Percentiles rank a stretch among this genome's conserved stretches.
Evolutionary conservation across 495 filamentous ascomycete genomes (phyloP).

Genomic region (Hypomontagnella monticulosa): DNA sequence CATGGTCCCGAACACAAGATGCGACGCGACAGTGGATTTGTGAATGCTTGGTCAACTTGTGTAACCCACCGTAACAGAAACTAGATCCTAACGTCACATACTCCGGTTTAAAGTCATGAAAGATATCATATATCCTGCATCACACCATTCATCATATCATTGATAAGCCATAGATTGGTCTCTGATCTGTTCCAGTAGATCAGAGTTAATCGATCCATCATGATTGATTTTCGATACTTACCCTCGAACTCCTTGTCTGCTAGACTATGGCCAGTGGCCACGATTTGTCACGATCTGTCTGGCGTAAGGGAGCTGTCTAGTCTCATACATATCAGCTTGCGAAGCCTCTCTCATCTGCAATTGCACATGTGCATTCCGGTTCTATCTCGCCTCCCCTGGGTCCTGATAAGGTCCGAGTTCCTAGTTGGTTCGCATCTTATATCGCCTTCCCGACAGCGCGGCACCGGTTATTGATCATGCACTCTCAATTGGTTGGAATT

Average conservation of each 20-base stretch:
- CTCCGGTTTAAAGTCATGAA: slow-evolving; percentile 1
- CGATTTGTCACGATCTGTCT: background rate
- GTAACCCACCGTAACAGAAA: slow-evolving; percentile 1
- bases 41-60: slow-evolving; percentile 2
- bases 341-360: background rate
- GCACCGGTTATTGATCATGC: background rate
- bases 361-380: no score
- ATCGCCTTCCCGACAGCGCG: slow-evolving; percentile 19
- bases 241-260: background rate
- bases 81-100: slow-evolving; percentile 17
- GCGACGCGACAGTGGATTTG: slow-evolving; percentile 2
- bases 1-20: slow-evolving; percentile 7
- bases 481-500: slow-evolving; percentile 12
- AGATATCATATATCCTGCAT: slow-evolving; percentile 16
- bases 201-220: background rate
- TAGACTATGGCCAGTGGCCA: background rate
- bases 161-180: background rate
- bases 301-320: background rate
- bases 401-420: background rate
- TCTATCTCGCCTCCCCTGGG: slow-evolving; percentile 10
- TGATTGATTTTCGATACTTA: background rate
- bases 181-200: slow-evolving; percentile 4
- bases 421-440: slow-evolving; percentile 5
- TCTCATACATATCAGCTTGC: no score
- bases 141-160: slow-evolving; percentile 7